Base-by-base conservation (phyloP, 768 basidiomycete genomes). In the Trametes cingulata region DNA sequence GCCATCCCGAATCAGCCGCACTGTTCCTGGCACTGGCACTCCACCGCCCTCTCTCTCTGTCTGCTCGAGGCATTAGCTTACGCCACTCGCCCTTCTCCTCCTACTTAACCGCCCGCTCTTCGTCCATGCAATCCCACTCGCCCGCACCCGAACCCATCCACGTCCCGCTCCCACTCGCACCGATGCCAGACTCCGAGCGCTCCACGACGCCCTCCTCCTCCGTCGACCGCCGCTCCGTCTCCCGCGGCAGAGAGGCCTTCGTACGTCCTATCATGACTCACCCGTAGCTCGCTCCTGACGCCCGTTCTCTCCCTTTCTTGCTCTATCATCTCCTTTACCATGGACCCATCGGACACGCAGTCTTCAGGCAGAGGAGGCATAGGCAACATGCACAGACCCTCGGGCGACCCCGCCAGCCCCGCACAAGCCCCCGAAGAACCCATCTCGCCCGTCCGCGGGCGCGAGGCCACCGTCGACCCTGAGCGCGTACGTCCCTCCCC, bases 301-400 rank as follows among this genome's bases (percentile, higher is more conserved):
- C 58, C 25, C 27, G 24, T 41, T 13, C 39, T 45, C 2, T 8
- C 36, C 15, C 53, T 15, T n/a, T n/a, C n/a, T n/a, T n/a, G n/a
- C n/a, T n/a, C n/a, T n/a, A n/a, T n/a, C n/a, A n/a, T n/a, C n/a
- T n/a, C n/a, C n/a, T n/a, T n/a, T n/a, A n/a, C n/a, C n/a, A n/a
- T n/a, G n/a, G n/a, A n/a, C n/a, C n/a, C n/a, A n/a, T n/a, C n/a
- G n/a, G n/a, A n/a, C n/a, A n/a, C n/a, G n/a, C 54, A 58, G 37
- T 52, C 63, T 17, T 65, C 85, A 35, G 89, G 89, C 7, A 79
- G 89, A 59, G 89, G 88, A 6, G 89, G 89, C 9, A 20, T 77
- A 5, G 88, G 88, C 17, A 91, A 91, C 72, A 86, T 90, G 60
- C 80, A 82, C 59, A 75, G 66, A 22, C 56, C 81, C 1, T 82